phyloP scores from a whole-genome alignment of 2,329 filamentous ascomycete species.

The Byssochlamys sp. region DNA sequence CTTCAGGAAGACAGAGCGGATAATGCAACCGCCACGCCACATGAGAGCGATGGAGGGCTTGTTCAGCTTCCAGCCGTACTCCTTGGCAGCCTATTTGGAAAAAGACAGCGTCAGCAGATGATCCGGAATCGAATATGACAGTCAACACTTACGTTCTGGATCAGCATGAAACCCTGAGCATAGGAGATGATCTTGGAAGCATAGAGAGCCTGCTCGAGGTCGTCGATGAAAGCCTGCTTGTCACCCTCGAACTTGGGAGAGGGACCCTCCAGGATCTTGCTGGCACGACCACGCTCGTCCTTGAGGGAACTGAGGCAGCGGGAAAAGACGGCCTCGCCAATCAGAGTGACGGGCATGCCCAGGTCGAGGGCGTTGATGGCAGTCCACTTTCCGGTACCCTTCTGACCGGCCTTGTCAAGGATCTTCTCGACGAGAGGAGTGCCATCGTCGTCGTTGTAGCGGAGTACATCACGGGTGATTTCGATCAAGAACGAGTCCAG shows the following conservation, averaged over 20 bases:
- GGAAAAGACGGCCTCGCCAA: conserved; percentile 91
- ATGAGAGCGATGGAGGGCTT: conserved; percentile 99
- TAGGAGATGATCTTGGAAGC: conserved; percentile 99
- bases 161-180: conserved; percentile 99
- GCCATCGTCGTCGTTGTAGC: conserved; percentile 93
- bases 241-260: conserved; percentile 74
- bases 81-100: conserved; percentile 66
- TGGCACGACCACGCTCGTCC: conserved; percentile 77
- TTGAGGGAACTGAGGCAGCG: conserved; percentile 92
- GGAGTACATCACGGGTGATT: conserved; percentile 97
- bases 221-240: conserved; percentile 85
- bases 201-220: conserved; percentile 97
- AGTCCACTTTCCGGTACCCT: conserved; percentile 99
- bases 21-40: conserved; percentile 99
- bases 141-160: conserved; percentile 68
- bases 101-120: conserved; percentile 8
- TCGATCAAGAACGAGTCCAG: conserved; percentile 98
- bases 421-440: conserved; percentile 95
- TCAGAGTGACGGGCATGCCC: conserved; percentile 95
- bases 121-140: neutral
- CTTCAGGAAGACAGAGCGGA: conserved; percentile 99
- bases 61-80: conserved; percentile 98
- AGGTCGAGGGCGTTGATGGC: conserved; percentile 98
- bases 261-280: conserved; percentile 68
- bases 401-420: conserved; percentile 94